phyloP scores from a whole-genome alignment of 306 rosid species.

The Cajanus cajan region DNA sequence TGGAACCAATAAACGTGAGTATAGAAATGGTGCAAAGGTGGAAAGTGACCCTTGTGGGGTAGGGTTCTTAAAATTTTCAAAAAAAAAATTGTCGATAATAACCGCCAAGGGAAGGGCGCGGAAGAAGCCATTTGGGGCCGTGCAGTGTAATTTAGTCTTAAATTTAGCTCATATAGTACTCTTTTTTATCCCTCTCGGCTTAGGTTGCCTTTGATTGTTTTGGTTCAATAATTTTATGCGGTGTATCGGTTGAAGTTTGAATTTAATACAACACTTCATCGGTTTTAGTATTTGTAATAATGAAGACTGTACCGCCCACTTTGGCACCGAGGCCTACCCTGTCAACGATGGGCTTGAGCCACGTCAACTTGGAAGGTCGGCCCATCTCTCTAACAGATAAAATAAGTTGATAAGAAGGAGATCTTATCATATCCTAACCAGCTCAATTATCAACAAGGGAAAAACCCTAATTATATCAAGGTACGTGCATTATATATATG shows the following conservation, averaged over 20 bases:
- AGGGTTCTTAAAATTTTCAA: conserved; percentile 24
- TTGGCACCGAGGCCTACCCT: no score
- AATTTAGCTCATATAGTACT: neutral
- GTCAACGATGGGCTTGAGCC: no score
- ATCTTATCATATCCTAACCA: no score
- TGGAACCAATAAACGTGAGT: conserved; percentile 35
- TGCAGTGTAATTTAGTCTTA: neutral
- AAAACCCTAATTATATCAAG: no score
- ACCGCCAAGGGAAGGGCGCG: conserved; percentile 23
- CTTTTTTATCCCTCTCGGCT: neutral
- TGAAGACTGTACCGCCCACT: no score
- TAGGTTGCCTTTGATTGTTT: neutral
- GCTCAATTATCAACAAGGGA: no score
- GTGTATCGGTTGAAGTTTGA: neutral
- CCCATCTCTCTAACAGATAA: no score
- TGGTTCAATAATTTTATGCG: neutral
- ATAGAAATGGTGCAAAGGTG: conserved; percentile 22
- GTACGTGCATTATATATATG: no score
- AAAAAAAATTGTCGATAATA: neutral
- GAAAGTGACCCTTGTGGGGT: conserved; percentile 25
- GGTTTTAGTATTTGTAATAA: neutral
- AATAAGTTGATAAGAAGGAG: no score
- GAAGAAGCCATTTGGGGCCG: neutral
- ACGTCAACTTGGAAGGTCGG: no score
- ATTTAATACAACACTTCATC: neutral